These are phyloP conservation scores for Cinchona pubescens DNA, from an alignment of 257 asterid species.

Conservation along the genomic window DNA sequence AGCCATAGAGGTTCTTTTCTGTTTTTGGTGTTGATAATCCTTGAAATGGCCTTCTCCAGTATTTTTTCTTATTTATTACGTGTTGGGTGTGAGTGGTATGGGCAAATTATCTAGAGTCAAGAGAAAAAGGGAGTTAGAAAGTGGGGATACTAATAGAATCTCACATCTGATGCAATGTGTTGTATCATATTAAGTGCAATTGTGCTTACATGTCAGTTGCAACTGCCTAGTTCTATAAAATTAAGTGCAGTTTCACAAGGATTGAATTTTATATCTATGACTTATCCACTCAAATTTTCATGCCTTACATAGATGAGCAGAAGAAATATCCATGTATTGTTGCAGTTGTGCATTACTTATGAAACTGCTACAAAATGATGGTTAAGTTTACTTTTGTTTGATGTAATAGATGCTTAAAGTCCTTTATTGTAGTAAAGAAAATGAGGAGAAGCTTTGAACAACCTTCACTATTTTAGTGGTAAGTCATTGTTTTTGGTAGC, in stretches of 20 bases:
- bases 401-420: too few species aligned
- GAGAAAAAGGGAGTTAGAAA: not conserved
- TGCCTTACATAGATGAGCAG: too few species aligned
- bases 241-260: too few species aligned
- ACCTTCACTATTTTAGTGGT: slow-evolving; percentile 99
- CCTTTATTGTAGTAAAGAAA: slow-evolving; percentile 73
- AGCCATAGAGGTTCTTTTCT: slow-evolving; percentile 72
- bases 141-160: not conserved
- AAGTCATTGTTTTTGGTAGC: slow-evolving; percentile 20
- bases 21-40: slow-evolving; percentile 6
- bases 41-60: not conserved
- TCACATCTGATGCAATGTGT: not conserved
- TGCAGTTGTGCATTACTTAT: too few species aligned
- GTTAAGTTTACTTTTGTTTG: too few species aligned
- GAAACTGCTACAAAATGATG: too few species aligned
- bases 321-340: too few species aligned
- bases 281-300: too few species aligned
- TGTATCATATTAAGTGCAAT: not conserved
- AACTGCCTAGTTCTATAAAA: not conserved
- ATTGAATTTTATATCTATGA: too few species aligned
- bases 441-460: slow-evolving; percentile 89
- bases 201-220: not conserved
- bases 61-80: too few species aligned
- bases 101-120: not conserved
- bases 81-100: too few species aligned